phyloP scores from a whole-genome alignment of 164 flowering plant species.

The Vitis vinifera region DNA sequence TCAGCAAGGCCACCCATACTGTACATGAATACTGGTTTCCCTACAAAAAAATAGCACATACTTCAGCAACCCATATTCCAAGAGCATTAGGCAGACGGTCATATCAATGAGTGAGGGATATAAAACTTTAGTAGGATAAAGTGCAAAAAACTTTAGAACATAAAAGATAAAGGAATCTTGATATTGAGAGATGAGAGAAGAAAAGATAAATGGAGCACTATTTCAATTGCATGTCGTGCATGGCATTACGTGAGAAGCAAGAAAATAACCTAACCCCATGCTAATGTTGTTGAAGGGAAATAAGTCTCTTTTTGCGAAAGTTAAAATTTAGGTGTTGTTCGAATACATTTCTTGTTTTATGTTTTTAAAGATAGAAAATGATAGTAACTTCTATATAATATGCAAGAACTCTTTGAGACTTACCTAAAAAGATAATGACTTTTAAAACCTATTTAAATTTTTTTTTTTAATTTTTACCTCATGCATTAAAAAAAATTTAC shows the following conservation, averaged over 20 bases:
- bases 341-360: too few relatives aligned
- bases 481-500: too few relatives aligned
- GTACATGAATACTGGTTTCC: constrained; percentile 91
- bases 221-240: neutral
- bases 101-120: neutral
- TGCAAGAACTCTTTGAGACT: too few relatives aligned
- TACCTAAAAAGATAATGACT: too few relatives aligned
- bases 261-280: neutral
- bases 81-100: neutral
- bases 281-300: too few relatives aligned
- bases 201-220: neutral
- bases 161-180: neutral
- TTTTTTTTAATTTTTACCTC: too few relatives aligned
- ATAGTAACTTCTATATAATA: too few relatives aligned
- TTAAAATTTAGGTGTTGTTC: too few relatives aligned
- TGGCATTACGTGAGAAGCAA: neutral
- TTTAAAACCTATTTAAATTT: too few relatives aligned
- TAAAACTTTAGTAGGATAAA: neutral
- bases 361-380: too few relatives aligned
- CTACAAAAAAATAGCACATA: constrained; percentile 36
- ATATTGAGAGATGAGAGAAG: neutral
- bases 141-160: neutral
- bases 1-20: constrained; percentile 99
- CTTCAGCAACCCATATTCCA: neutral
- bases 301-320: too few relatives aligned